These are phyloP conservation scores for Fusarium ramigenum DNA, from an alignment of 2,329 filamentous ascomycete species.

Conservation along the genomic window DNA sequence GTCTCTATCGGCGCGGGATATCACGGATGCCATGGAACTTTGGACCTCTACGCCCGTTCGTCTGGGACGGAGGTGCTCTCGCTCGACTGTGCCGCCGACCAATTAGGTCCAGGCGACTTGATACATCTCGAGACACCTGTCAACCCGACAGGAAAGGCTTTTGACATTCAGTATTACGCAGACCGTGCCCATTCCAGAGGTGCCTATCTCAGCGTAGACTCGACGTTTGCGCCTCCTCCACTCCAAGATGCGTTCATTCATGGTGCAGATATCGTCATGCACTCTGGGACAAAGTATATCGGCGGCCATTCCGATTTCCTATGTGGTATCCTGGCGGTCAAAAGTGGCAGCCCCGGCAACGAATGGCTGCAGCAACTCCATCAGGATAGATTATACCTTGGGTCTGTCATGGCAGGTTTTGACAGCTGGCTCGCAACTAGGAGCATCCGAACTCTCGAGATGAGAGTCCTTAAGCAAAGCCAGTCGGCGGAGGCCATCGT, in stretches of 20 bases:
- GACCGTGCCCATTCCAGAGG: conserved; percentile 75
- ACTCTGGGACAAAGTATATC: conserved; percentile 94
- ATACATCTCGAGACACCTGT: conserved; percentile 92
- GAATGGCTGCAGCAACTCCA: conserved; percentile 69
- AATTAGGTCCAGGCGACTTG: conserved; percentile 80
- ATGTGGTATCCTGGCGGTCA: conserved; percentile 74
- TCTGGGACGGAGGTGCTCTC: conserved; percentile 77
- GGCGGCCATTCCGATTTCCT: conserved; percentile 95
- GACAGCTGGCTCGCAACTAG: conserved; percentile 93
- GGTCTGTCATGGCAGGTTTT: conserved; percentile 84
- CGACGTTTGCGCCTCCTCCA: conserved; percentile 90
- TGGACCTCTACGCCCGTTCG: conserved; percentile 77
- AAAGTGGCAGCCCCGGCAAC: conserved; percentile 61
- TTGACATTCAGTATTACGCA: conserved; percentile 76
- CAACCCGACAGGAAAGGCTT: conserved; percentile 87
- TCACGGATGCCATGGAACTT: conserved; percentile 91
- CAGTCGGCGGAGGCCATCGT: conserved; percentile 75
- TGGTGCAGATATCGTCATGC: conserved; percentile 89
- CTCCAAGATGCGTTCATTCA: conserved; percentile 84
- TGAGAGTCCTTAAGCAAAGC: conserved; percentile 82
- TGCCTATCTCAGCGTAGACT: conserved; percentile 83
- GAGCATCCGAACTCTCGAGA: conserved; percentile 83
- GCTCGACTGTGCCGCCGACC: conserved; percentile 71
- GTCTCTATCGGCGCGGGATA: conserved; percentile 88
- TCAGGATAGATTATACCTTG: conserved; percentile 77